Conservation (phyloP, 805 yeast species). For the Teunomyces pallodes region DNA sequence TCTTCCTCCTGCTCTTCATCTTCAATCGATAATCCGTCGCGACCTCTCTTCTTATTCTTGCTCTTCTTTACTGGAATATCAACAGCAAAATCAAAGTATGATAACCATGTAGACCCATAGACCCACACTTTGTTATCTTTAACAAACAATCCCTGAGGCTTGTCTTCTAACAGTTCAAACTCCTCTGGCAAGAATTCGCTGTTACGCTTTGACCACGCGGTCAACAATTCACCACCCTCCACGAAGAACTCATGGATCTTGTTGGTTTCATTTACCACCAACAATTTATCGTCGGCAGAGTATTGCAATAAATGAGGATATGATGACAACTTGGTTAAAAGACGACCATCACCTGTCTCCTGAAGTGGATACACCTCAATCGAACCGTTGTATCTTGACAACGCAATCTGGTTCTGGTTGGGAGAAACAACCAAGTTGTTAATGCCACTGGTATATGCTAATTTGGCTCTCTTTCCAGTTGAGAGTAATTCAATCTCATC, state of each 20-base stretch:
- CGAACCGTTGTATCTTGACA: slow-evolving; percentile 64
- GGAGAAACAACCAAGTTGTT: slow-evolving; percentile 50
- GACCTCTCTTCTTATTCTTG: slow-evolving; percentile 38
- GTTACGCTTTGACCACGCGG: slow-evolving; percentile 79
- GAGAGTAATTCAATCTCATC: slow-evolving; percentile 39
- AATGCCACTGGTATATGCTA: slow-evolving; percentile 50
- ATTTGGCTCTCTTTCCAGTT: slow-evolving; percentile 19
- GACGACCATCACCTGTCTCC: slow-evolving; percentile 20
- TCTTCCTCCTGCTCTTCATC: slow-evolving; percentile 26
- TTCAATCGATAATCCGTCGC: slow-evolving; percentile 39
- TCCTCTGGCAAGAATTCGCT: slow-evolving; percentile 71
- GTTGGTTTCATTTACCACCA: slow-evolving; percentile 72
- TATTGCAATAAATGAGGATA: slow-evolving; percentile 63
- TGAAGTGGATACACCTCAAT: slow-evolving; percentile 49
- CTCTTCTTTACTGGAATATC: slow-evolving; percentile 49
- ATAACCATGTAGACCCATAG: slow-evolving; percentile 84
- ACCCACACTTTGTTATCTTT: slow-evolving; percentile 65
- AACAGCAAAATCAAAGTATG: slow-evolving; percentile 63
- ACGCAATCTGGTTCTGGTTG: slow-evolving; percentile 46
- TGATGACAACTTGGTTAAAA: slow-evolving; percentile 58
- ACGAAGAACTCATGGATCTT: slow-evolving; percentile 67
- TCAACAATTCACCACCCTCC: slow-evolving; percentile 37
- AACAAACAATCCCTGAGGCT: slow-evolving; percentile 68
- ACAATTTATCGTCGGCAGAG: slow-evolving; percentile 47
- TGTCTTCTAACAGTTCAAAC: slow-evolving; percentile 55